These are phyloP conservation scores for Thelonectria olida DNA, from an alignment of 2,329 filamentous ascomycete genomes.

Conservation along the genomic window DNA sequence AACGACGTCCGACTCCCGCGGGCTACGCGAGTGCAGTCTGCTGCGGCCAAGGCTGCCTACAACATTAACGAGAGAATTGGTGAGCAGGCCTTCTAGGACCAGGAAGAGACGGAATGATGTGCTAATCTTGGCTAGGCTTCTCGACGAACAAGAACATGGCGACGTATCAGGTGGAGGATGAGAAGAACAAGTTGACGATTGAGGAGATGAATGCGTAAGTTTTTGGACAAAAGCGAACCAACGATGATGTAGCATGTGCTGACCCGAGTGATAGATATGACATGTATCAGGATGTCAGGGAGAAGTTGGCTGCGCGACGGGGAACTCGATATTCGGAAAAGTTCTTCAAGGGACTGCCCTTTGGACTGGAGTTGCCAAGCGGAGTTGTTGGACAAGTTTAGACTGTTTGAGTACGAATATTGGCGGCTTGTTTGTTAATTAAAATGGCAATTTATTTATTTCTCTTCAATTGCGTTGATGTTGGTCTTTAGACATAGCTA, in stretches of 20 bases:
- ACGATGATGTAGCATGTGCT: background rate
- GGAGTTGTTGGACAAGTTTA: slow-evolving; percentile 9
- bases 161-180: slow-evolving; percentile 70
- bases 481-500: too few species aligned
- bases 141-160: slow-evolving; percentile 65
- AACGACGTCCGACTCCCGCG: slow-evolving; percentile 63
- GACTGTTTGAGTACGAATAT: slow-evolving; percentile 1
- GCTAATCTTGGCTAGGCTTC: slow-evolving; percentile 57
- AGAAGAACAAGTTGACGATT: slow-evolving; percentile 70
- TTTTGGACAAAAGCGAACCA: rapidly evolving
- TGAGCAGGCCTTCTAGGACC: too few species aligned
- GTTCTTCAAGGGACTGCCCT: slow-evolving; percentile 12
- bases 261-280: slow-evolving; percentile 55
- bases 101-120: too few species aligned
- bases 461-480: too few species aligned
- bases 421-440: slow-evolving; percentile 4
- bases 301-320: slow-evolving; percentile 49
- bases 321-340: slow-evolving; percentile 7
- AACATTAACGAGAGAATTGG: slow-evolving; percentile 73
- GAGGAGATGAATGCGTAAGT: slow-evolving; percentile 74
- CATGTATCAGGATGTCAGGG: slow-evolving; percentile 65
- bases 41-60: slow-evolving; percentile 65
- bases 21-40: slow-evolving; percentile 64
- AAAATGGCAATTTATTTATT: too few species aligned
- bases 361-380: slow-evolving; percentile 18